phyloP scores from a whole-genome alignment of 139 green algal genomes.

The Deuterostichococcus epilithicus region DNA sequence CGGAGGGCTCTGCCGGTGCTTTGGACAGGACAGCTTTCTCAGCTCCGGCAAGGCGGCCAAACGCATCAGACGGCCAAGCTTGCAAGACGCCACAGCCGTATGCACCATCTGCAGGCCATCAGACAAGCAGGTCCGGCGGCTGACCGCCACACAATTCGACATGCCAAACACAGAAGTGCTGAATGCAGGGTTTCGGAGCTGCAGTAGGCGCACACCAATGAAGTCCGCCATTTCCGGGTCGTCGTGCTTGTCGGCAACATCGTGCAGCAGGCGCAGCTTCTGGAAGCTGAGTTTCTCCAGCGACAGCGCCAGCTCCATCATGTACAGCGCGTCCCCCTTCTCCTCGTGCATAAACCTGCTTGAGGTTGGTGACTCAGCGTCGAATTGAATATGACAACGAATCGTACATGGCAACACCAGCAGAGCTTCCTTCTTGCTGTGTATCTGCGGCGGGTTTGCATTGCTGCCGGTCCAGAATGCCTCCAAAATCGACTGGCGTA shows the following conservation, averaged over 20 bases:
- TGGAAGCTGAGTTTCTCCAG: constrained; percentile 71
- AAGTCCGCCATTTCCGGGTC: constrained; percentile 68
- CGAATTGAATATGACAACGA: neutral
- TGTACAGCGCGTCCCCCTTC: constrained; percentile 63
- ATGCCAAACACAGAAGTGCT: neutral
- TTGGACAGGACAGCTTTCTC: too few relatives aligned
- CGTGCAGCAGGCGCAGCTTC: constrained; percentile 62
- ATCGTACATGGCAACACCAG: neutral
- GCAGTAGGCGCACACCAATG: constrained; percentile 23
- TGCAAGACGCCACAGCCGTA: too few relatives aligned
- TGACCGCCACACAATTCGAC: neutral
- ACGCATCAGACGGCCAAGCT: too few relatives aligned
- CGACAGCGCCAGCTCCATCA: constrained; percentile 54
- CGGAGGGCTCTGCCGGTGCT: too few relatives aligned
- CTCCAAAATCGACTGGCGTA: too few relatives aligned
- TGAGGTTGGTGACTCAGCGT: neutral
- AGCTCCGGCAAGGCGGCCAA: too few relatives aligned
- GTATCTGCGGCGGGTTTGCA: too few relatives aligned
- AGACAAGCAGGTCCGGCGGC: neutral
- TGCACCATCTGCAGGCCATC: too few relatives aligned
- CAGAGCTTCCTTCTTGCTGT: neutral
- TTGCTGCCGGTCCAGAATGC: too few relatives aligned
- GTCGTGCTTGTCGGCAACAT: constrained; percentile 42
- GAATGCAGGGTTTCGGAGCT: neutral
- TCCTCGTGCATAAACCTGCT: neutral